Conservation (phyloP, 805 yeast species). For the Kazachstania bromeliacearum region DNA sequence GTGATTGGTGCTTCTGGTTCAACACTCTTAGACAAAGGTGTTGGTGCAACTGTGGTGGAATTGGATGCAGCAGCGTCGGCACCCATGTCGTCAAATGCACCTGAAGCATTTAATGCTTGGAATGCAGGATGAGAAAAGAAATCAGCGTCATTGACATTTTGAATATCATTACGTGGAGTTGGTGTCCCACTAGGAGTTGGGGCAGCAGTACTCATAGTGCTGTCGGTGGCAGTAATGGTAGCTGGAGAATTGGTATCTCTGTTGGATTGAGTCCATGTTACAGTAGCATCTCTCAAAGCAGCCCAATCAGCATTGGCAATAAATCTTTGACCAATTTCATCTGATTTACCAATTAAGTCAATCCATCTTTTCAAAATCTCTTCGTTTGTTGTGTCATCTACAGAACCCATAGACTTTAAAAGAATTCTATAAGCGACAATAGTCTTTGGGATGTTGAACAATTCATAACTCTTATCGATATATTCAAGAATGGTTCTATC, state of each 20-base stretch:
- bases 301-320: slow-evolving; percentile 84
- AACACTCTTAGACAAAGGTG: slow-evolving; percentile 9
- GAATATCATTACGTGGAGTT: slow-evolving; percentile 5
- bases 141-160: slow-evolving; percentile 13
- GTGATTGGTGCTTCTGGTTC: slow-evolving; percentile 1
- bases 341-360: slow-evolving; percentile 41
- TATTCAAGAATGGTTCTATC: slow-evolving; percentile 57
- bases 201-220: slow-evolving; percentile 5
- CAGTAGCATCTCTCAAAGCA: slow-evolving; percentile 68
- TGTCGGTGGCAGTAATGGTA: slow-evolving; percentile 4
- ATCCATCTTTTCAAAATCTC: slow-evolving; percentile 54
- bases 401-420: slow-evolving; percentile 62
- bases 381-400: slow-evolving; percentile 39
- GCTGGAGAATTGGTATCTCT: slow-evolving; percentile 7
- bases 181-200: slow-evolving; percentile 11
- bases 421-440: slow-evolving; percentile 64
- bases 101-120: slow-evolving; percentile 32
- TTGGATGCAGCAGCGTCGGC: slow-evolving; percentile 8
- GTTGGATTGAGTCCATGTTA: slow-evolving; percentile 28
- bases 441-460: slow-evolving; percentile 50
- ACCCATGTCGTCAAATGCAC: slow-evolving; percentile 30
- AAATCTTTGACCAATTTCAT: slow-evolving; percentile 43
- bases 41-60: slow-evolving; percentile 9
- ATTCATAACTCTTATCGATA: slow-evolving; percentile 48
- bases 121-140: slow-evolving; percentile 29